A percentile compares a stretch with the other conserved stretches of the same genome.
These are phyloP conservation scores for Testicularia cyperi DNA, from an alignment of 1,284 basidiomycete species.

Conservation along the genomic window DNA sequence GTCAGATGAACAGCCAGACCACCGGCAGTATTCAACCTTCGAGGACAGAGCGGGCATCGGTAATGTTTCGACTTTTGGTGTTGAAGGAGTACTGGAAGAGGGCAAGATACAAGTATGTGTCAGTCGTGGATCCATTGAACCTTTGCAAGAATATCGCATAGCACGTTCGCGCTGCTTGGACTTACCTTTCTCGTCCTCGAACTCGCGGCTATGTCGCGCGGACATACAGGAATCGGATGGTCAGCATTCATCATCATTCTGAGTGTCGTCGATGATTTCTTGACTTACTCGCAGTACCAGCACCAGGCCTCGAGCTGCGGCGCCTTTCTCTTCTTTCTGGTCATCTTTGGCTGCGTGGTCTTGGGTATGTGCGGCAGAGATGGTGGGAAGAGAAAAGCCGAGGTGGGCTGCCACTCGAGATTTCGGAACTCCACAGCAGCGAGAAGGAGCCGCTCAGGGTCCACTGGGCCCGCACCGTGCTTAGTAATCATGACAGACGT, in stretches of 20 bases:
- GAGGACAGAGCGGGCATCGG: constrained; percentile 92
- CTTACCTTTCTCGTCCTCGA: constrained; percentile 58
- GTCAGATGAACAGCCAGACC: constrained; percentile 98
- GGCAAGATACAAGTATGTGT: neutral
- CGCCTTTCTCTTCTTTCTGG: constrained; percentile 58
- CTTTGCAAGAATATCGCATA: too few species aligned
- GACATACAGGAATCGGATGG: too few species aligned
- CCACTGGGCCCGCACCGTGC: too few species aligned
- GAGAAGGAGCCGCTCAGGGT: too few species aligned
- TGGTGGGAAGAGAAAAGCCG: too few species aligned
- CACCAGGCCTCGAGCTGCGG: constrained; percentile 71
- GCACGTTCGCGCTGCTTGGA: too few species aligned
- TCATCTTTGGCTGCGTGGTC: too few species aligned
- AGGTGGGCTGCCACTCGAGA: too few species aligned
- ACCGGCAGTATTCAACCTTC: constrained; percentile 92
- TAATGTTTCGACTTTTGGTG: constrained; percentile 99
- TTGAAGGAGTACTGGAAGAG: constrained; percentile 80
- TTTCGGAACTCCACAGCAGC: too few species aligned
- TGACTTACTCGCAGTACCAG: constrained; percentile 94
- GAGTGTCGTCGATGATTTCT: neutral
- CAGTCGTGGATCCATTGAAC: neutral
- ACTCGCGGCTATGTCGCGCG: constrained; percentile 57
- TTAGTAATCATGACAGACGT: too few species aligned
- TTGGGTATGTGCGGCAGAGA: too few species aligned
- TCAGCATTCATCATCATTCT: neutral